Evolutionary conservation across 169 alveolate genomes (phyloP).

Genomic region (Neospora caninum): DNA sequence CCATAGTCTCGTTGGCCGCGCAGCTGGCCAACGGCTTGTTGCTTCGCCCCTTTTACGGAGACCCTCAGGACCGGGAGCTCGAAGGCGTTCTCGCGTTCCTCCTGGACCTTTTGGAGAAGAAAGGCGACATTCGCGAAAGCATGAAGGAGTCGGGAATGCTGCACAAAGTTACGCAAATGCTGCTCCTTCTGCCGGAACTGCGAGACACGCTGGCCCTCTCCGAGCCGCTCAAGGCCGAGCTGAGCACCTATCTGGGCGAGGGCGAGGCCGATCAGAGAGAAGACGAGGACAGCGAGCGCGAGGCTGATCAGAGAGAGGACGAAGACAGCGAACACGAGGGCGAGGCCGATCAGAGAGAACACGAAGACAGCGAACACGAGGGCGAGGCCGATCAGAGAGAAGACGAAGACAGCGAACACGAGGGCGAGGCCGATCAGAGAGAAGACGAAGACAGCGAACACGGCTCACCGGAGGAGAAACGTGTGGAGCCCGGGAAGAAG

Average conservation of each 20-base stretch:
- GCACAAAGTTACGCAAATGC: conserved; percentile 2
- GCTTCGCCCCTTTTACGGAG: conserved; percentile 42
- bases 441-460: background rate
- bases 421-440: background rate
- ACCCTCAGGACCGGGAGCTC: conserved; percentile 45
- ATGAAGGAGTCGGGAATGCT: background rate
- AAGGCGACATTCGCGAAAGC: background rate
- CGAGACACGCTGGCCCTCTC: background rate
- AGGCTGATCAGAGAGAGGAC: no score
- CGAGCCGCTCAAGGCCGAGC: background rate
- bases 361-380: background rate
- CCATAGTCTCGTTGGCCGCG: conserved; percentile 41
- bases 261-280: background rate
- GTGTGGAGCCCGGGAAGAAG: no score
- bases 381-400: background rate
- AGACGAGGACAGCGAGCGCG: no score
- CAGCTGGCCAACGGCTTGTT: conserved; percentile 39
- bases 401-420: background rate
- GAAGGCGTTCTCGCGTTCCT: background rate
- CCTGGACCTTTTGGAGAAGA: background rate
- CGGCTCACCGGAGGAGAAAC: no score
- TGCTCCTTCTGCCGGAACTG: background rate
- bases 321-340: background rate
- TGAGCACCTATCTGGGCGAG: background rate
- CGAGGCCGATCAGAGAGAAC: background rate